Base-by-base conservation (phyloP, 1,139 yeast species). In the Blastobotrys buckinghamii region DNA sequence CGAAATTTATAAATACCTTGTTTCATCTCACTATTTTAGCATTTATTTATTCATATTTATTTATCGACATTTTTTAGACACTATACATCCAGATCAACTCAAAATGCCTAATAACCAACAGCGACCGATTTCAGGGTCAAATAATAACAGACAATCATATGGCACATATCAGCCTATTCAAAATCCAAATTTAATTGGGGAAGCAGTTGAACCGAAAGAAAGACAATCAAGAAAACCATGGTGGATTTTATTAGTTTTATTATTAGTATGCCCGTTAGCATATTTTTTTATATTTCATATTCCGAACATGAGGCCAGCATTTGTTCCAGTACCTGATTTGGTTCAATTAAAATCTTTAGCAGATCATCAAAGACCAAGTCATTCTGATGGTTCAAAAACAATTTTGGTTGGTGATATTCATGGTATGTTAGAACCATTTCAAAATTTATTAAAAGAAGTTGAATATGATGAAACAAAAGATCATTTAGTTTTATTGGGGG, bases 391-490 rank as follows among this genome's bases (percentile, higher is more conserved):
- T 2, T 58, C 62, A 46, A 71, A 92, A 55, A 61, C 84, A 30
- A 73, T 90, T 15, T 63, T 89, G 49, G 73, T 90, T 32, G 97
- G 97, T 3, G 97, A 90, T 64, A 78, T 90, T 24, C 97, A 90
- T 65, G 97, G 97, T 1, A 82, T 83, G 59, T 78, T 73, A 55
- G 67, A 69, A 3, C 78, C 79, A 59, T 70, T 89, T 50, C 61
- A 64, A 50, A 67, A 72, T 44, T 69, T 90, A 43, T 65, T 89
- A 50, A 58, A 67, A 16, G 61, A 67, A 54, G 60, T 62, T 33
- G 64, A 75, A 6, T 84, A 71, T 60, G 66, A 77, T 55, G 54
- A 62, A 1, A 59, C 67, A 15, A 59, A 59, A 5, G 95, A 86
- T 60, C 78, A 79, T 48, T 69, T 87, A n/a, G 65, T 87, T 3